Conservation (phyloP, 345 rosid species). For the Eucalyptus brandiana region DNA sequence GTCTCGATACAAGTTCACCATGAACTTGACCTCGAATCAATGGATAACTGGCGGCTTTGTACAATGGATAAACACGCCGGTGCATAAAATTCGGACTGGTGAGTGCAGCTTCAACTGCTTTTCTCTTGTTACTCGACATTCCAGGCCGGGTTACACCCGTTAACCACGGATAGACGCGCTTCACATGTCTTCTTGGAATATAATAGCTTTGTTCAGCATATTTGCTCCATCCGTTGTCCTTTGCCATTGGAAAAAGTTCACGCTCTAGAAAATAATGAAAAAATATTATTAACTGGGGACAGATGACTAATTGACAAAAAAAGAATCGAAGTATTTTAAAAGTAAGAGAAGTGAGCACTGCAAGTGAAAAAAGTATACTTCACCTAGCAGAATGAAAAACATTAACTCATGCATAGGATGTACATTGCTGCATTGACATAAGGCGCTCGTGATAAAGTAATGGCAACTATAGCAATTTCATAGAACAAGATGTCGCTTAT, state of each 20-base stretch:
- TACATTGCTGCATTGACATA: not conserved
- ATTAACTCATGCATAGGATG: not conserved
- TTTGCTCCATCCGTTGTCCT: slow-evolving; percentile 13
- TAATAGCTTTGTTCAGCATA: slow-evolving; percentile 16
- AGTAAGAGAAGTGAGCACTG: not conserved
- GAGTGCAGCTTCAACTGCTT: slow-evolving; percentile 19
- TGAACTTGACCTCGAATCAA: slow-evolving; percentile 11
- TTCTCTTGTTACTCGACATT: slow-evolving; percentile 28
- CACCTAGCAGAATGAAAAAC: not conserved
- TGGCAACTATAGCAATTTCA: not conserved
- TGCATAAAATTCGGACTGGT: not conserved
- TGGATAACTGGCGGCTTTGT: slow-evolving; percentile 11
- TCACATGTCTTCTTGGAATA: slow-evolving; percentile 16
- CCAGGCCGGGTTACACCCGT: slow-evolving; percentile 7
- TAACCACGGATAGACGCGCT: slow-evolving; percentile 32
- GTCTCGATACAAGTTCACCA: not conserved
- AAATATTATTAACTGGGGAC: not conserved
- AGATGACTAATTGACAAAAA: not conserved
- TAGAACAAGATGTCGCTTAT: not conserved
- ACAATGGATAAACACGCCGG: slow-evolving; percentile 5
- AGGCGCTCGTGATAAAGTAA: not conserved
- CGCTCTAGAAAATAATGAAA: not conserved
- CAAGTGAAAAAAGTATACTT: not conserved
- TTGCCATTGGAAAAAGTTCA: slow-evolving; percentile 11
- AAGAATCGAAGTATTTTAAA: not conserved